Conservation (phyloP, 768 basidiomycete species). For the Suillus alpinus region DNA sequence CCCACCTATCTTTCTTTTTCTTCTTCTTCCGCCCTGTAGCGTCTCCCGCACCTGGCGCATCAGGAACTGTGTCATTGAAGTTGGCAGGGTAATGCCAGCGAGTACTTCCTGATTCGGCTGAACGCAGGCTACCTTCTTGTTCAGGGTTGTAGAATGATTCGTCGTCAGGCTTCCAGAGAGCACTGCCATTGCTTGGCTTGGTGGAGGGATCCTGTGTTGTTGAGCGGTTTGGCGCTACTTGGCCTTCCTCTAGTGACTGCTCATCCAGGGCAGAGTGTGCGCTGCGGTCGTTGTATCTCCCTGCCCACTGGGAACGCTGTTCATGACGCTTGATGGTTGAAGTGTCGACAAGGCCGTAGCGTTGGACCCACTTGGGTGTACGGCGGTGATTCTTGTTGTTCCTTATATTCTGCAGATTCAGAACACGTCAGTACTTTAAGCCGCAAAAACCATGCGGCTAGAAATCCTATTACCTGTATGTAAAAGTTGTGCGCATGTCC, state of each 20-base stretch:
- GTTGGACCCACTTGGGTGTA: constrained; percentile 94
- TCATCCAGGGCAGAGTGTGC: constrained; percentile 67
- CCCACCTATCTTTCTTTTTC: constrained; percentile 86
- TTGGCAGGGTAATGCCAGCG: constrained; percentile 88
- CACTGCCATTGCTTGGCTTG: constrained; percentile 35
- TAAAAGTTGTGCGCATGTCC: constrained; percentile 94
- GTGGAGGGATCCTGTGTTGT: constrained; percentile 10
- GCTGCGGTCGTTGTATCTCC: constrained; percentile 80
- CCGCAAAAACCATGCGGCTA: not conserved
- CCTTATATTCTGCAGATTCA: constrained; percentile 69
- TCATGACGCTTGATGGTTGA: constrained; percentile 75
- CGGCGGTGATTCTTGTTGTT: constrained; percentile 92
- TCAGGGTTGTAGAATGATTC: constrained; percentile 65
- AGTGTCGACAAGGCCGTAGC: constrained; percentile 86
- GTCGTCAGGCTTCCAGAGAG: constrained; percentile 73
- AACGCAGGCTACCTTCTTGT: constrained; percentile 35
- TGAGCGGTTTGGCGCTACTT: constrained; percentile 37
- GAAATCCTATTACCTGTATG: constrained; percentile 58
- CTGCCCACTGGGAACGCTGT: constrained; percentile 83
- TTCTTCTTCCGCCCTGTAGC: constrained; percentile 56
- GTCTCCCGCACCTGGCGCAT: constrained; percentile 42
- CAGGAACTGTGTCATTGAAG: constrained; percentile 57
- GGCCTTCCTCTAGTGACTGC: constrained; percentile 77
- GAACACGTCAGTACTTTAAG: constrained; percentile 2
- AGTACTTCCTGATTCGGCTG: constrained; percentile 39